Conservation (phyloP, 805 yeast genomes). For the Kazachstania viticola region DNA sequence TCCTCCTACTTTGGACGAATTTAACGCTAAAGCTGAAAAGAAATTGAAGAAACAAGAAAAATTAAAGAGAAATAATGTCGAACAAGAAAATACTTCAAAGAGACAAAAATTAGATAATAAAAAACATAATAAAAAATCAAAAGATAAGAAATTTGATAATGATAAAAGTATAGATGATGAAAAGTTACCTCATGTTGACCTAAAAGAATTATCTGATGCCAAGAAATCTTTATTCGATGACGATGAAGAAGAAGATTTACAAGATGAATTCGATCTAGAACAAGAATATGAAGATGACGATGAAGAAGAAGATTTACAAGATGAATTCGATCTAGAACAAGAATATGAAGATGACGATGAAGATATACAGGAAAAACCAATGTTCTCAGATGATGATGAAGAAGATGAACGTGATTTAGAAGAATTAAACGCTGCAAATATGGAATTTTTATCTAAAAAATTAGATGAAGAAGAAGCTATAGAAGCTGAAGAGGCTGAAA, state of each 20-base stretch:
- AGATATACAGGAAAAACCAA: slow-evolving; percentile 39
- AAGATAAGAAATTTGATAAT: slow-evolving; percentile 7
- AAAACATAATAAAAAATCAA: slow-evolving; percentile 7
- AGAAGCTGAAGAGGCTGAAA: slow-evolving; percentile 54
- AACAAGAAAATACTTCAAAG: slow-evolving; percentile 6
- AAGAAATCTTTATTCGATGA: slow-evolving; percentile 71
- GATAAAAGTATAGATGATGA: slow-evolving; percentile 20
- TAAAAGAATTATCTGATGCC: slow-evolving; percentile 54
- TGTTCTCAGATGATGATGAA: slow-evolving; percentile 81
- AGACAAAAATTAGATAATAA: slow-evolving; percentile 3
- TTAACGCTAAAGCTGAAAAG: slow-evolving; percentile 40
- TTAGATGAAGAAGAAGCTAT: slow-evolving; percentile 49
- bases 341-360: slow-evolving; percentile 33
- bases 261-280: slow-evolving; percentile 48
- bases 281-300: slow-evolving; percentile 36
- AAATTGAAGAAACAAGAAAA: slow-evolving; percentile 28
- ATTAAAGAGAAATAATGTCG: slow-evolving; percentile 8
- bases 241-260: slow-evolving; percentile 25
- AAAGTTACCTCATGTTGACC: slow-evolving; percentile 53
- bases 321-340: slow-evolving; percentile 50
- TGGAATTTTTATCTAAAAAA: slow-evolving; percentile 64
- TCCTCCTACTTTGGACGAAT: slow-evolving; percentile 84
- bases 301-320: slow-evolving; percentile 27
- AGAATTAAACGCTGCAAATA: slow-evolving; percentile 63
- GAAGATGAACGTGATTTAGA: slow-evolving; percentile 57